A percentile compares a stretch with the other conserved stretches of the same genome.
These are phyloP conservation scores for Paracorniculantispora psalliotae DNA, from an alignment of 2,329 filamentous ascomycete genomes.

Conservation along the genomic window DNA sequence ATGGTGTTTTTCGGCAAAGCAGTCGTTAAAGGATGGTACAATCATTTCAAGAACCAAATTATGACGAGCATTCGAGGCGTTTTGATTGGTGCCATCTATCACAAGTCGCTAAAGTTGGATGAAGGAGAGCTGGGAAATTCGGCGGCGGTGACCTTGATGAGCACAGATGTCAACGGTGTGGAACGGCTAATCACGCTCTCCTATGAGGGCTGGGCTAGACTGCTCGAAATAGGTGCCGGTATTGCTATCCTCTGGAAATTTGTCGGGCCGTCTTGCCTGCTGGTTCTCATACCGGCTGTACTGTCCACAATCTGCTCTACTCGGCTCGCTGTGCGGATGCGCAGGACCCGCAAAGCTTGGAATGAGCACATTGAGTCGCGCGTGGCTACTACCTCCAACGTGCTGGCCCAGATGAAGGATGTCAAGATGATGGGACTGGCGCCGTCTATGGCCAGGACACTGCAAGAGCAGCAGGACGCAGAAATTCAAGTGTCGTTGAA, in stretches of 20 bases:
- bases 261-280: neutral
- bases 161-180: neutral
- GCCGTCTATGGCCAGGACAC: neutral
- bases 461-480: neutral
- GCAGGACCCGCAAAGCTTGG: neutral
- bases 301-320: neutral
- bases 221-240: neutral
- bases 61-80: neutral
- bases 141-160: neutral
- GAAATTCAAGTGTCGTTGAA: neutral
- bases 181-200: neutral
- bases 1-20: neutral
- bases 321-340: neutral
- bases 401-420: neutral
- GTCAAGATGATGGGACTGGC: conserved; percentile 1
- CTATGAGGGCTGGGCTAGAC: neutral
- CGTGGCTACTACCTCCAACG: neutral
- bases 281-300: neutral
- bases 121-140: neutral
- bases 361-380: neutral
- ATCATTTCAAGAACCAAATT: neutral
- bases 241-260: neutral
- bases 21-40: neutral
- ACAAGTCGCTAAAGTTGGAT: neutral
- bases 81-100: neutral